Evolutionary conservation across 2,329 filamentous ascomycete genomes (phyloP), one percentile per base, ranked within the genome.

Genomic region (Chrysosporium keratinophilum): DNA sequence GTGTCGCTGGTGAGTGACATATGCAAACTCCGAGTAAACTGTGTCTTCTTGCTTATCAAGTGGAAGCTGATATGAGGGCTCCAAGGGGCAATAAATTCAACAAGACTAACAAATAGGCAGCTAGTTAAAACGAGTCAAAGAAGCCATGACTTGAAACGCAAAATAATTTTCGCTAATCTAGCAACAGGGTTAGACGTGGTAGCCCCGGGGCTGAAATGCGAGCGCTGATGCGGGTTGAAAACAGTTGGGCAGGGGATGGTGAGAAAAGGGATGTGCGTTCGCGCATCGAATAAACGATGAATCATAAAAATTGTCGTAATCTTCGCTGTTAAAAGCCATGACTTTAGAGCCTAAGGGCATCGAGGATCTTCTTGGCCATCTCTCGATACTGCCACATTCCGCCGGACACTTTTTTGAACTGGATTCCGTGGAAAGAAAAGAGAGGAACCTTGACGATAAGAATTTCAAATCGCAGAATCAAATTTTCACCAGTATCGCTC

Each of bases 351-450:
- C 83, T 83, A 61, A 98, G 73, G 68, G 93, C 89, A 65, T 85
- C 82, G 61, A 98, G 75, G 63, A 98, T 96, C 63, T 89, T 89
- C 70, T 95, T 90, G 35, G 93, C 93, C 89, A 97, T 94, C 65
- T 88, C 91, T 76, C 96, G 95, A 74, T 95, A 98, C 70, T 96
- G 90, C 90, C 91, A 97, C 55, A 93, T 97, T 56, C 94, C 91
- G 35, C 93, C 91, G 54, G 87, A 82, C 61, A 97, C 84, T 67
- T 93, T 89, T 78, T 98, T 98, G 76, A 98, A 98, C 69, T 97
- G 93, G 57, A 98, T 90, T 47, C 93, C 93, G 65, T 98, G 91
- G 54, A 98, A 73, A 41, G 86, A 89, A 57, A 98, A 82, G 50
- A 98, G 75, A 11, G 93, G 93, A 23, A 98, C 89, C 72, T 98